Percentiles rank a stretch among this genome's conserved stretches.
These are phyloP conservation scores for Microascus cirrosus DNA, from an alignment of 2,329 filamentous ascomycete species.

Conservation along the genomic window DNA sequence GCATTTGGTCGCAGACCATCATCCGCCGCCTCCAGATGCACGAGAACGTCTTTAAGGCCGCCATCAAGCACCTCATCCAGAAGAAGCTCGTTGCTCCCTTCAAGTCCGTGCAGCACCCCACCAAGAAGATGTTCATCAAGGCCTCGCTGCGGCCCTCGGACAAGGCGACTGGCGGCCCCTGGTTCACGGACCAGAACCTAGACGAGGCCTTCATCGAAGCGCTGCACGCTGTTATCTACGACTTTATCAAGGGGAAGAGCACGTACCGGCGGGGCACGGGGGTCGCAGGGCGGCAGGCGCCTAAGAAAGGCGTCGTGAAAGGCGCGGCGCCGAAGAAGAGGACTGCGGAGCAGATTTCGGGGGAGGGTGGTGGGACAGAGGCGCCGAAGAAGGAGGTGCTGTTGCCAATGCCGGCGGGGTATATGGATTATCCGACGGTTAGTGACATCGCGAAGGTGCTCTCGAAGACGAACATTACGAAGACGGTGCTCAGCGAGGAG, in stretches of 20 bases:
- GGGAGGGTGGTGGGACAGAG: slow-evolving; percentile 9
- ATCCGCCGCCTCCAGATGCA: slow-evolving; percentile 73
- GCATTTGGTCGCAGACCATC: slow-evolving; percentile 84
- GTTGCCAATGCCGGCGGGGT: slow-evolving; percentile 51
- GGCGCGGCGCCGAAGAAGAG: slow-evolving; percentile 39
- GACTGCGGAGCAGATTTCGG: slow-evolving; percentile 21
- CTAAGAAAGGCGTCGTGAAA: slow-evolving; percentile 45
- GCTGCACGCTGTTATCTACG: slow-evolving; percentile 61
- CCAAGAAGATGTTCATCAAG: slow-evolving; percentile 94
- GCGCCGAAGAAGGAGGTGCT: slow-evolving; percentile 24
- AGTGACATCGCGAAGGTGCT: slow-evolving; percentile 67
- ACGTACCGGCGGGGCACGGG: slow-evolving; percentile 43
- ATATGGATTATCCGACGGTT: slow-evolving; percentile 70
- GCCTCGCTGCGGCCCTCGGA: slow-evolving; percentile 74
- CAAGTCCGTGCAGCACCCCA: slow-evolving; percentile 83
- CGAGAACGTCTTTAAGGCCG: slow-evolving; percentile 69
- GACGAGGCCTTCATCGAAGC: slow-evolving; percentile 81
- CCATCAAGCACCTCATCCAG: slow-evolving; percentile 71
- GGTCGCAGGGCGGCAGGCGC: slow-evolving; percentile 27
- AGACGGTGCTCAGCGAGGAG: slow-evolving; percentile 55
- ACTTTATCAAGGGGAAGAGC: slow-evolving; percentile 60
- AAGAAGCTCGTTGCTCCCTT: slow-evolving; percentile 79
- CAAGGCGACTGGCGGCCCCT: slow-evolving; percentile 83
- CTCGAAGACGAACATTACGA: slow-evolving; percentile 56
- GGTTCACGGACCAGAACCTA: slow-evolving; percentile 85